phyloP scores from a whole-genome alignment of 192 early-diverging fungal genomes.

The Backusella parvicylindrica region DNA sequence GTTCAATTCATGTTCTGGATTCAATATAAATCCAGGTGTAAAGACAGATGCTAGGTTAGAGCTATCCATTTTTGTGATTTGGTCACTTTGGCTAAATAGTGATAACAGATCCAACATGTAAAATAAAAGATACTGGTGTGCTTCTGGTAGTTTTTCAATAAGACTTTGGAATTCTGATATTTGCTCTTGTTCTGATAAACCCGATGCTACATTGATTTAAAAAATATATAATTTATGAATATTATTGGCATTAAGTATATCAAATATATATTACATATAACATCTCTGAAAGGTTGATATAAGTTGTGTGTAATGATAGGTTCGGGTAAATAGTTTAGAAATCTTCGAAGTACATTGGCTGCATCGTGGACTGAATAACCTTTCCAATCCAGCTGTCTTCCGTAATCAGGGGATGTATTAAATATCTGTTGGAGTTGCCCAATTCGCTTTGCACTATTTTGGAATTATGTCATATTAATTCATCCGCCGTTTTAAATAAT shows the following conservation, averaged over 20 bases:
- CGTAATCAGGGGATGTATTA: constrained; percentile 61
- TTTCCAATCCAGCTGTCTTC: constrained; percentile 57
- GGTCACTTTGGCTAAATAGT: constrained; percentile 41
- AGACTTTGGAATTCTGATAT: constrained; percentile 48
- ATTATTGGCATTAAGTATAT: too few relatives aligned
- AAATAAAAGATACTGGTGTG: constrained; percentile 62
- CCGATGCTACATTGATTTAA: too few relatives aligned
- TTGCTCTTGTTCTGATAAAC: constrained; percentile 24
- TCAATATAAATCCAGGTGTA: constrained; percentile 65
- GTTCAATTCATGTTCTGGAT: constrained; percentile 58
- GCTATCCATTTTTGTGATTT: constrained; percentile 61
- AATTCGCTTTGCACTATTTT: constrained; percentile 60
- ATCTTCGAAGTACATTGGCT: constrained; percentile 67
- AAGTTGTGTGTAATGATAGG: constrained; percentile 62
- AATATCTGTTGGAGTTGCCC: constrained; percentile 64
- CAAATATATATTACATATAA: constrained; percentile 44
- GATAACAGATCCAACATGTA: constrained; percentile 65
- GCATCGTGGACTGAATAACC: constrained; percentile 75
- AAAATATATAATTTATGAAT: too few relatives aligned
- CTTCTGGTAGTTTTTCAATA: constrained; percentile 50
- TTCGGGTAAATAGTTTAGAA: constrained; percentile 66
- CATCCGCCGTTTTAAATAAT: background rate
- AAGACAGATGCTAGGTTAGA: constrained; percentile 72
- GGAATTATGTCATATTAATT: background rate
- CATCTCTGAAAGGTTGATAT: constrained; percentile 62